Percentiles rank a stretch among this genome's conserved stretches.
Conservation (phyloP, 2,329 filamentous ascomycete genomes). For the Fusarium metavorans region DNA sequence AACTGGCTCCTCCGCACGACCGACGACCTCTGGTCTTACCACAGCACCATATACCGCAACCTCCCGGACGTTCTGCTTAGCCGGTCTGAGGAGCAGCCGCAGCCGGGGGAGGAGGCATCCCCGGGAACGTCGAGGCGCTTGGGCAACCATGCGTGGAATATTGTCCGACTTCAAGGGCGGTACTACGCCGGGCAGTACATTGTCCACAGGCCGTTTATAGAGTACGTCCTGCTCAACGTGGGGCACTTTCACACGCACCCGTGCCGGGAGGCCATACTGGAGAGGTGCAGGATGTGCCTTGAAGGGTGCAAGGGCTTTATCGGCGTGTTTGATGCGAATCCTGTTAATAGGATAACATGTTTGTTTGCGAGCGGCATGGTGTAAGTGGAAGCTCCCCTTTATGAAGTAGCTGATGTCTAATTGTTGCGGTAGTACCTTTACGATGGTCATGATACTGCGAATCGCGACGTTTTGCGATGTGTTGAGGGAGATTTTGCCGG, state of each 20-base stretch:
- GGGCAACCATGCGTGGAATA: constrained; percentile 48
- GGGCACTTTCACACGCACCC: constrained; percentile 41
- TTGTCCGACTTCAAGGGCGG: constrained; percentile 43
- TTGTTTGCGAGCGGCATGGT: constrained; percentile 48
- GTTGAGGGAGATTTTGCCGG: background rate
- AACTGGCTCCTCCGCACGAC: constrained; percentile 45
- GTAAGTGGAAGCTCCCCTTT: constrained; percentile 23
- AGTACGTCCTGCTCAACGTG: constrained; percentile 45
- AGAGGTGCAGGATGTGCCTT: constrained; percentile 40
- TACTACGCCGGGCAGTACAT: constrained; percentile 49
- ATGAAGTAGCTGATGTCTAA: background rate
- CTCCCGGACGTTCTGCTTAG: constrained; percentile 41
- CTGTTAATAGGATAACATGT: constrained; percentile 42
- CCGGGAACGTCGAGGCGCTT: background rate
- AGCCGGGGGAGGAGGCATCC: background rate
- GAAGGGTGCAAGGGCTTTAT: constrained; percentile 43
- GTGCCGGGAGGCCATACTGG: constrained; percentile 33
- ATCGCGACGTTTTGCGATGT: constrained; percentile 37
- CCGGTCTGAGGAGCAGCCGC: background rate
- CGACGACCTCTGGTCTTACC: constrained; percentile 43
- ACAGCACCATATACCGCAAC: constrained; percentile 45
- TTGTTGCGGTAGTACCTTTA: constrained; percentile 3
- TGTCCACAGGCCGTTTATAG: constrained; percentile 47
- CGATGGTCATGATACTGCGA: constrained; percentile 42
- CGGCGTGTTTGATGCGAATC: constrained; percentile 43